Base-by-base conservation (phyloP, 345 rosid species). In the Rhodamnia rubescens region DNA sequence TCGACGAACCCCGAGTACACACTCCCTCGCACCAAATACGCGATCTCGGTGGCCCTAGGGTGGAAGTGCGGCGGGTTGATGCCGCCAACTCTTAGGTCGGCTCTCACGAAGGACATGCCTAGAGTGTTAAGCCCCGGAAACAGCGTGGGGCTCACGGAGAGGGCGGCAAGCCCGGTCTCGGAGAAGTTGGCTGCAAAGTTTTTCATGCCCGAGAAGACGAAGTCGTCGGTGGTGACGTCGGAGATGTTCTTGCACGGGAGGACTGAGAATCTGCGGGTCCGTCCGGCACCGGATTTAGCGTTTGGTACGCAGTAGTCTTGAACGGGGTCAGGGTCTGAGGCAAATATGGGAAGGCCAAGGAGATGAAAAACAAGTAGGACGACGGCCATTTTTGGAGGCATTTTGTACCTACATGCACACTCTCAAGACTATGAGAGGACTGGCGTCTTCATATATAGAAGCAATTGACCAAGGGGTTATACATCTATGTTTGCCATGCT, bases 101-200 rank as follows among this genome's bases (percentile, higher is more conserved):
- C 82, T 57, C 69, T 26, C 10, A 47, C 2, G 54, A 86, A 86
- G 7, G 87, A 86, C 87, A 86, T 82, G 42, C 87, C 87, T 6
- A 86, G 87, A 6, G 87, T 86, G 87, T 82, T 86, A 22, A 86
- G 87, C 36, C 87, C 87, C 2, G 87, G 87, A 44, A 86, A 86
- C 20, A 82, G 52, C 24, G 82, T 18, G 13, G 87, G 87, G 81
- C 74, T 54, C 61, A 59, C 85, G 11, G 84, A 86, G 32, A 86
- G 22, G 64, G 85, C 69, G 29, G 87, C 84, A 8, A 86, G 84
- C 80, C 87, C 87, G 12, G 85, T 82, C 47, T 82, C 87, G 3
- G 87, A 82, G 85, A 86, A 86, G 52, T 82, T 82, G 42, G 84
- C 82, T 9, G 51, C 50, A 29, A 84, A 47, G 78, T 32, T 22